phyloP scores from a whole-genome alignment of 164 flowering plant genomes.

The Nelumbo lutea region DNA sequence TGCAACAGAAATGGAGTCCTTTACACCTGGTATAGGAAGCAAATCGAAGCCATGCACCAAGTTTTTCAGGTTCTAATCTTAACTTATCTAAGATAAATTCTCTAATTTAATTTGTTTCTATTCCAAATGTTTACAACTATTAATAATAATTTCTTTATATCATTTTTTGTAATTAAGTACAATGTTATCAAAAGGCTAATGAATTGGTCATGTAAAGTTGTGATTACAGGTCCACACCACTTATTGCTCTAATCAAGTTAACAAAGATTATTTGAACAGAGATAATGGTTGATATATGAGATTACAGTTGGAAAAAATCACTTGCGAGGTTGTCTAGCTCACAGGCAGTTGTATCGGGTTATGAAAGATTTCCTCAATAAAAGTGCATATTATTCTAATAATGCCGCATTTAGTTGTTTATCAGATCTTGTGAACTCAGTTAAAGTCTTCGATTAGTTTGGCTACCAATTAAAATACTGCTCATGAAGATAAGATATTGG shows the following conservation, averaged over 20 bases:
- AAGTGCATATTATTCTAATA: not conserved
- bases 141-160: not conserved
- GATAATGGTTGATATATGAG: not conserved
- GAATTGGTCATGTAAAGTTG: conserved; percentile 1
- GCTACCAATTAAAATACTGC: too few species aligned
- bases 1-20: conserved; percentile 42
- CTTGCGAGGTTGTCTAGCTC: not conserved
- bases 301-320: not conserved
- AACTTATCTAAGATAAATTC: conserved; percentile 32
- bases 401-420: not conserved
- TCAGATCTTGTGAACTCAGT: not conserved
- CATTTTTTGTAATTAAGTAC: not conserved
- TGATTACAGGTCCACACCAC: not conserved
- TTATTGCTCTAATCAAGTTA: not conserved
- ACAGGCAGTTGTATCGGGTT: not conserved
- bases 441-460: too few species aligned
- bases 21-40: conserved; percentile 36
- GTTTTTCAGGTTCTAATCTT: conserved; percentile 82
- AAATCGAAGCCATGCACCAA: conserved; percentile 58
- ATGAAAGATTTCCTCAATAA: not conserved
- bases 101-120: not conserved
- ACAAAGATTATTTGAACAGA: not conserved
- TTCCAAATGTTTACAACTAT: not conserved
- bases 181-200: not conserved
- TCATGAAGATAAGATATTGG: too few species aligned